Base-by-base conservation (phyloP, 2,329 filamentous ascomycete species). In the Pseudogymnoascus sp. region DNA sequence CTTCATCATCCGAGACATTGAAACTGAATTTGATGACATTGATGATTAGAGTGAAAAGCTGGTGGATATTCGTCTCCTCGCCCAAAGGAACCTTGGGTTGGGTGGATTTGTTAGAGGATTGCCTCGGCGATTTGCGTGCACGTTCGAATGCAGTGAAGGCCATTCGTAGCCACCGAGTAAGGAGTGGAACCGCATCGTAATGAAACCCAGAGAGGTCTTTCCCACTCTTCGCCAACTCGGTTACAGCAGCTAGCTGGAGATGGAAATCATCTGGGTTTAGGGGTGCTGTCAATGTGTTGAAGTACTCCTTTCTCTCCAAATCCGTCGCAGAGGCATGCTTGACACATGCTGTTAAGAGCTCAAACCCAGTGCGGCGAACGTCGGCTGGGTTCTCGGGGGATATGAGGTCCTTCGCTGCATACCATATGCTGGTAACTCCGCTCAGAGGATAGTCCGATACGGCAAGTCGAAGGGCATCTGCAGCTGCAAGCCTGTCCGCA, bases 11-110 rank as follows among this genome's bases (percentile, higher is more conserved):
- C 22, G 87, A 84, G 33, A 85, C 80, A 66, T 86, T 87, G 71
- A 86, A 88, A 70, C 87, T 90, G 77, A 89, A 92, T 70, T 89
- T 90, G 75, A 89, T 84, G 60, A 90, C 79, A 64, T 89, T 84
- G 62, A 81, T 80, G 60, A 88, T 78, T 65, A 86, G 88, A 11
- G 77, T 73, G 68, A 91, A 90, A 2, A 91, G 74, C 57, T 82
- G 80, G 2, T 80, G 75, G 60, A 92, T 76, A 67, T 84, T 86
- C 65, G 81, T 80, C 63, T 88, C 85, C 68, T 86, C 84, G 28
- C 76, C 78, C 22, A 70, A 64, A 58, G 74, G 71, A 6, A 72
- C 69, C 65, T 68, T 78, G 75, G 36, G 70, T 72, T 69, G 81
- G 74, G 65, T 68, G 39, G 67, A 67, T 64, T 71, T 75, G 65